These are phyloP conservation scores for Fusarium sp. DNA, from an alignment of 2,329 filamentous ascomycete genomes.

Conservation along the genomic window DNA sequence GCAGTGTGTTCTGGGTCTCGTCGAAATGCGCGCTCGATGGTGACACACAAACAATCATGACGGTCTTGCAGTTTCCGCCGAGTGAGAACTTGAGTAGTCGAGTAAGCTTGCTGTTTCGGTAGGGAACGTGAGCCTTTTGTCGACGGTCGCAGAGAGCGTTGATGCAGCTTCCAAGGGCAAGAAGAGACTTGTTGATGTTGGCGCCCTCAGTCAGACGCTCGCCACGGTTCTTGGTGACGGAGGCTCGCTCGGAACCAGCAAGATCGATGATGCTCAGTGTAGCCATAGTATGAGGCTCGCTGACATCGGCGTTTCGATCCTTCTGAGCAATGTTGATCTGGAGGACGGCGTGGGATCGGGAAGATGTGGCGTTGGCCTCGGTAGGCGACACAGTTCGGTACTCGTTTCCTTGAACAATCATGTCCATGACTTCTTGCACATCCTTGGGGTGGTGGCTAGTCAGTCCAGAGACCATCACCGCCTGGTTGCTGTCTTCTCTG, in stretches of 20 bases:
- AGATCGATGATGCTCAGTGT: conserved; percentile 98
- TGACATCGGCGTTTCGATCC: conserved; percentile 88
- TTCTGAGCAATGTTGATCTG: conserved; percentile 97
- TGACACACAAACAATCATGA: conserved; percentile 99
- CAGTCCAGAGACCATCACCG: conserved; percentile 87
- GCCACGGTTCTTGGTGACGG: conserved; percentile 94
- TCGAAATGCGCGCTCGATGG: conserved; percentile 97
- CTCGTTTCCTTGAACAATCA: conserved; percentile 95
- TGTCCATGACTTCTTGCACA: conserved; percentile 98
- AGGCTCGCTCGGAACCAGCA: conserved; percentile 93
- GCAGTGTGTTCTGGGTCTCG: conserved; percentile 96
- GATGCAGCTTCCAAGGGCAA: conserved; percentile 95
- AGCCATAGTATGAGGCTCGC: conserved; percentile 97
- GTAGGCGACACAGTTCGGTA: conserved; percentile 96
- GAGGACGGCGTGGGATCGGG: conserved; percentile 93
- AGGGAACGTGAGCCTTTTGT: conserved; percentile 92
- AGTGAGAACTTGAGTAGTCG: conserved; percentile 95
- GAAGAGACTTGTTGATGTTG: conserved; percentile 98
- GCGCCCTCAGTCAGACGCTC: conserved; percentile 91
- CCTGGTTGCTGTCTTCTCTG: conserved; percentile 91
- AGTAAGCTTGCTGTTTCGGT: conserved; percentile 97
- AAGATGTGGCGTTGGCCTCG: conserved; percentile 96
- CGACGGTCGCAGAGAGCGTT: conserved; percentile 94
- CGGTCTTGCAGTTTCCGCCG: conserved; percentile 96
- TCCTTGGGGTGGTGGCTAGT: conserved; percentile 90